Evolutionary conservation across 2,329 filamentous ascomycete species (phyloP), one percentile per base, ranked within the genome.

Genomic region (Colletotrichum spaethianum): DNA sequence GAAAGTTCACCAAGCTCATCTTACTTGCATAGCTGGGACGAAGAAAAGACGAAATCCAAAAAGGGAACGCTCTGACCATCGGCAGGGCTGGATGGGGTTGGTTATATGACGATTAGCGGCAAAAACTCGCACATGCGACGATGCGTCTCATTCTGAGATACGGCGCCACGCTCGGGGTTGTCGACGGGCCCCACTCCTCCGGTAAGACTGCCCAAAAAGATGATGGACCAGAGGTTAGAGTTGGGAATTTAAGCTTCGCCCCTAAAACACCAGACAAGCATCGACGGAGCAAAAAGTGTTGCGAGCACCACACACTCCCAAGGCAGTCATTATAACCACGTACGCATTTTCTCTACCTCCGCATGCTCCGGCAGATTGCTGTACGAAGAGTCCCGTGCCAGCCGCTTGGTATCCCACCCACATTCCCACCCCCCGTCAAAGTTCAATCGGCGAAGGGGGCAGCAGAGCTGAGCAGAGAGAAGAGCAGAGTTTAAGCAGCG

Each of bases 191-290:
- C 63, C 40, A 61, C 55, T 28, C 50, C 20, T n/a, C 44, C 55
- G 31, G 33, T n/a, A 26, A 38, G 33, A 44, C 42, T 18, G 48
- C 44, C 31, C 46, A 20, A 52, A 28, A 26, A 20, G 44, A 50
- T 33, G 18, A n/a, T 38, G 23, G 26, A 20, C 12, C 23, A 36
- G 42, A 28, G 36, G 60, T 63, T 69, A 60, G 55, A 40, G 65
- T 69, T 72, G 50, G 38, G 46, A 26, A 33, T 69, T 72, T 69
- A 72, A 48, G 67, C 59, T 69, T 72, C 44, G 52, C 57, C 69
- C 64, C 57, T 63, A 68, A 72, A 71, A 67, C 68, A 57, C 57
- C n/a, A 44, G 57, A 68, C 65, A 55, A 53, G 69, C 69, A 67
- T 62, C 63, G 52, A n/a, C 23, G 9, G 56, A 2, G 56, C 4